Base-by-base conservation (phyloP, 768 basidiomycete species). In the Stropharia rugosoannulata region DNA sequence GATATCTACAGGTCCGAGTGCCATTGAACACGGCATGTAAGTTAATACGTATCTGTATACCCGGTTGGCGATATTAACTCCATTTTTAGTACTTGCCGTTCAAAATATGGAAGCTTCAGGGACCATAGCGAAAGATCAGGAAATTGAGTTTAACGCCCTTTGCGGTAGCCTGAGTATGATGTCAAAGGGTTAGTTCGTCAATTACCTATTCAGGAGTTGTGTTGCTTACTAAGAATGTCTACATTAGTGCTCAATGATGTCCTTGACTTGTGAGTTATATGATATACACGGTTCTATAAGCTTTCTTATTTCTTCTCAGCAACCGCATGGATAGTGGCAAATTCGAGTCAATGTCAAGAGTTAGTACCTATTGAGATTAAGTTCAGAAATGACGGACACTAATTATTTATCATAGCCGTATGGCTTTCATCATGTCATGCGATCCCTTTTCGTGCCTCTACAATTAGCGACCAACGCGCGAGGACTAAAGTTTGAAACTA, bases 101-200 rank as follows among this genome's bases (percentile, higher is more conserved):
- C 95, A 97, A 73, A 96, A 98, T 65, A 86, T 96, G 81, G 87
- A 90, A 58, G 92, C 90, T 1, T 84, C 84, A 1, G 84, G 87
- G 7, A 80, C 82, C 1, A 81, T 96, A 43, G 79, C 81, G 2
- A 85, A 82, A 60, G 83, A 87, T 37, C 88, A 94, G 64, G 86
- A 89, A 58, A 85, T 95, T 54, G 94, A 97, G 74, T 94, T 95
- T 65, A 86, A 85, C 63, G 95, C 91, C 5, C 78, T 95, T 15
- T 84, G 85, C 62, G 89, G 89, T 1, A 89, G 87, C 63, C 71
- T 95, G 48, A 86, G 83, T 54, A 91, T 92, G 87, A 95, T 95
- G 94, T 85, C 86, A 37, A 90, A 92, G 78, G 89, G 88, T 81
- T 38, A 38, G 74, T 25, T 60, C 12, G 38, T 51, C 29, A 25